Conservation (phyloP, 495 filamentous ascomycete species). For the Neurospora terricola region DNA sequence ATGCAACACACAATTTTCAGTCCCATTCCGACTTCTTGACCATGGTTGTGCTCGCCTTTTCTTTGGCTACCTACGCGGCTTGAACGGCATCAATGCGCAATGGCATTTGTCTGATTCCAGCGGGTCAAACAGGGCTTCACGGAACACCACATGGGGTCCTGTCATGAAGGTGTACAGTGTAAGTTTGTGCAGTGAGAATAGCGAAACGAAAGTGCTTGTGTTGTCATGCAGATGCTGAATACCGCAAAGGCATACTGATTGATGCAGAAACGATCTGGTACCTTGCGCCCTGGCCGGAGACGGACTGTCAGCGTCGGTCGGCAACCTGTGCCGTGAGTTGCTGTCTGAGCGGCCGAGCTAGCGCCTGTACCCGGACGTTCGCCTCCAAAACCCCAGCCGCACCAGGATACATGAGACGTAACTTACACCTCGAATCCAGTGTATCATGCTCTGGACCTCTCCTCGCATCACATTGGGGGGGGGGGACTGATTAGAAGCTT, state of each 20-base stretch:
- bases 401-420: background rate
- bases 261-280: conserved; percentile 14
- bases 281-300: conserved; percentile 10
- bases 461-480: background rate
- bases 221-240: background rate
- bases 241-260: background rate
- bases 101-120: conserved; percentile 14
- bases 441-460: background rate
- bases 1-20: background rate
- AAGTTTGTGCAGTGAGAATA: background rate
- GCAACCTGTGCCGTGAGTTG: conserved; percentile 14
- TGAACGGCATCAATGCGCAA: background rate
- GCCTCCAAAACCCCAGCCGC: conserved; percentile 24
- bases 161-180: background rate
- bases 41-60: background rate
- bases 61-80: background rate
- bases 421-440: background rate
- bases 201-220: background rate
- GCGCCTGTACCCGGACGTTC: conserved; percentile 15
- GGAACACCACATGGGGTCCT: conserved; percentile 2
- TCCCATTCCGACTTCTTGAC: background rate
- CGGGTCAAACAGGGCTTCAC: conserved; percentile 14
- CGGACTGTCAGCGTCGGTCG: conserved; percentile 8
- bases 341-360: conserved; percentile 12
- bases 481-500: background rate